Conservation (phyloP, 257 asterid genomes). For the Jasminum sambac region DNA sequence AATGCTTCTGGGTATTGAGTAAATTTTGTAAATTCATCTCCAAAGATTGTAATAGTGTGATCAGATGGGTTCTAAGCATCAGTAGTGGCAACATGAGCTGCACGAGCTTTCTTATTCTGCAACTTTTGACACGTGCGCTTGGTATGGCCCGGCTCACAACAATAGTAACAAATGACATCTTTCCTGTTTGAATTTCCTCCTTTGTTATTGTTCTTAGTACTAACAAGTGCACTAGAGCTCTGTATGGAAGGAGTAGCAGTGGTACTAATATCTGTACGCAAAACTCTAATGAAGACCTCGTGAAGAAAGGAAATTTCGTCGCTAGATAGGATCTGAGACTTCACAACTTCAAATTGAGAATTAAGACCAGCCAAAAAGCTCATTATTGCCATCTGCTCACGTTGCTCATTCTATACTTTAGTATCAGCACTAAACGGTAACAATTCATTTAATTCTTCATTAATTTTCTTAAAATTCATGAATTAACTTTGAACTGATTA, state of each 20-base stretch:
- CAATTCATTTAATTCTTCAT: too few relatives aligned
- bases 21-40: background rate
- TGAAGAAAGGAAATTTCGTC: too few relatives aligned
- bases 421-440: too few relatives aligned
- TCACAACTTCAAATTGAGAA: constrained; percentile 7
- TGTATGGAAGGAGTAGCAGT: background rate
- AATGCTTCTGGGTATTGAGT: background rate
- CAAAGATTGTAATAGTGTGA: background rate
- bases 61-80: background rate
- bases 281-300: background rate
- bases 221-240: background rate
- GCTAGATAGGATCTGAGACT: constrained; percentile 22
- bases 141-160: background rate
- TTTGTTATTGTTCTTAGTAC: background rate
- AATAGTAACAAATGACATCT: background rate
- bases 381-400: constrained; percentile 14
- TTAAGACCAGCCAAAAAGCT: constrained; percentile 24
- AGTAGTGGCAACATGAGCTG: background rate
- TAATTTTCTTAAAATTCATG: too few relatives aligned
- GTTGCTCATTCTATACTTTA: too few relatives aligned
- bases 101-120: background rate
- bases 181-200: too few relatives aligned
- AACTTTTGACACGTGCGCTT: too few relatives aligned
- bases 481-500: background rate
- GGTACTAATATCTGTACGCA: background rate